Evolutionary conservation across 2,329 filamentous ascomycete species (phyloP).

Genomic region (Monosporascus sp.): DNA sequence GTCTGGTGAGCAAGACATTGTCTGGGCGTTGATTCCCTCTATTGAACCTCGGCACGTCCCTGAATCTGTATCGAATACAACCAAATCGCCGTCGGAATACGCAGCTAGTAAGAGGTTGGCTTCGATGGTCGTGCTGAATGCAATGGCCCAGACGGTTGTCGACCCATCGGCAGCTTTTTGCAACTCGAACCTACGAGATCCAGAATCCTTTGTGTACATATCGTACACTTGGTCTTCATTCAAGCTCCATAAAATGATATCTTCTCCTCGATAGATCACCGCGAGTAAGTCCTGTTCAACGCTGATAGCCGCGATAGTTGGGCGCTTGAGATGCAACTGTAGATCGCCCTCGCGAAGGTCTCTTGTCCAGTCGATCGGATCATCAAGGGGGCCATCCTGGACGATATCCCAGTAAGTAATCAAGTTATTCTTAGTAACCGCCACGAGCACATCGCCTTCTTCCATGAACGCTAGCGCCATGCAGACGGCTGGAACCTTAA

Average conservation of each 20-base stretch:
- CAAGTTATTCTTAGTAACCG: neutral
- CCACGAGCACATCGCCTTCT: constrained; percentile 3
- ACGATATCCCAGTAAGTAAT: constrained; percentile 6
- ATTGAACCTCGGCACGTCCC: constrained; percentile 3
- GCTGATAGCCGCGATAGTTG: constrained; percentile 11
- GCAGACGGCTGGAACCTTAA: constrained; percentile 6
- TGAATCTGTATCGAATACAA: constrained; percentile 16
- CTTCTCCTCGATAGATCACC: constrained; percentile 20
- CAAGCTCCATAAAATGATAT: constrained; percentile 19
- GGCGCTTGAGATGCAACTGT: constrained; percentile 7
- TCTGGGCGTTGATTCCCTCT: constrained; percentile 9
- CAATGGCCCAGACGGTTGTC: constrained; percentile 10
- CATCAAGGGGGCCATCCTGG: neutral
- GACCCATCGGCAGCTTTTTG: constrained; percentile 4
- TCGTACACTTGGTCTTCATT: constrained; percentile 14
- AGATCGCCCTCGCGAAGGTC: constrained; percentile 9
- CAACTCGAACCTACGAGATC: constrained; percentile 6
- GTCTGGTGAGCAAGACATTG: constrained; percentile 20
- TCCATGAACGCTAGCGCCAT: constrained; percentile 6
- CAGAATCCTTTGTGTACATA: constrained; percentile 18
- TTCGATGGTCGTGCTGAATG: constrained; percentile 14
- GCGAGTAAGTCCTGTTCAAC: constrained; percentile 13
- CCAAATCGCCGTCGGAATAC: constrained; percentile 22
- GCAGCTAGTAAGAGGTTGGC: constrained; percentile 17
- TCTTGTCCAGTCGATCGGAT: constrained; percentile 10